phyloP scores from a whole-genome alignment of 371 early-diverging fungal genomes.

The Batrachochytrium dendrobatidis region DNA sequence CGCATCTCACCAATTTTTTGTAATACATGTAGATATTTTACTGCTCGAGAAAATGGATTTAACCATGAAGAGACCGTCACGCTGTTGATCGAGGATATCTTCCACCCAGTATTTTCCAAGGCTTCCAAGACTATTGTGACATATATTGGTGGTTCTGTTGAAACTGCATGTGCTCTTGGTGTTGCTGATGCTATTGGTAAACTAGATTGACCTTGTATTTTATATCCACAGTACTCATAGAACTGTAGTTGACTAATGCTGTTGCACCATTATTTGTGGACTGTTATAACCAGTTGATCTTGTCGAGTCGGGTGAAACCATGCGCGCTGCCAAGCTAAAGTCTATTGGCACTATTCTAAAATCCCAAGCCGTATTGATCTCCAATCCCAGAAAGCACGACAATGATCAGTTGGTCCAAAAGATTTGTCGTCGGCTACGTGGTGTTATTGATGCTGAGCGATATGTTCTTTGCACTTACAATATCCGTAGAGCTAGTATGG shows the following conservation, averaged over 20 bases:
- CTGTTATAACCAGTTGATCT: constrained; percentile 30
- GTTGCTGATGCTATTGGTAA: constrained; percentile 94
- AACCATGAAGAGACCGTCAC: constrained; percentile 11
- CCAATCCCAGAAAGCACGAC: constrained; percentile 44
- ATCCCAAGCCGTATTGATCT: constrained; percentile 83
- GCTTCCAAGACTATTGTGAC: constrained; percentile 56
- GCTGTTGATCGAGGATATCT: not conserved
- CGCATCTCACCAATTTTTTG: too few species aligned
- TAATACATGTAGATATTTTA: constrained; percentile 16
- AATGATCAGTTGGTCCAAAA: constrained; percentile 65
- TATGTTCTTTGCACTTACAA: constrained; percentile 90
- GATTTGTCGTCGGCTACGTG: constrained; percentile 76
- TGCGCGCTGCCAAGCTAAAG: constrained; percentile 94
- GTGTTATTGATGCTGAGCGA: constrained; percentile 79
- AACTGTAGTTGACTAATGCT: not conserved
- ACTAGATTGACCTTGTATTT: constrained; percentile 23
- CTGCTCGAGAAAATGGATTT: constrained; percentile 13
- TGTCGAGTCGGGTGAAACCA: constrained; percentile 94
- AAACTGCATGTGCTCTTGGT: constrained; percentile 92
- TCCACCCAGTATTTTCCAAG: not conserved
- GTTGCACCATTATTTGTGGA: not conserved
- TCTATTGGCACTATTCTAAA: constrained; percentile 71
- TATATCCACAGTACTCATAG: too few species aligned
- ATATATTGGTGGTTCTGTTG: constrained; percentile 89
- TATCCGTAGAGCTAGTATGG: constrained; percentile 54